Evolutionary conservation across 805 yeast species (phyloP), one percentile per base, ranked within the genome.

Genomic region (Candida wancherniae): DNA sequence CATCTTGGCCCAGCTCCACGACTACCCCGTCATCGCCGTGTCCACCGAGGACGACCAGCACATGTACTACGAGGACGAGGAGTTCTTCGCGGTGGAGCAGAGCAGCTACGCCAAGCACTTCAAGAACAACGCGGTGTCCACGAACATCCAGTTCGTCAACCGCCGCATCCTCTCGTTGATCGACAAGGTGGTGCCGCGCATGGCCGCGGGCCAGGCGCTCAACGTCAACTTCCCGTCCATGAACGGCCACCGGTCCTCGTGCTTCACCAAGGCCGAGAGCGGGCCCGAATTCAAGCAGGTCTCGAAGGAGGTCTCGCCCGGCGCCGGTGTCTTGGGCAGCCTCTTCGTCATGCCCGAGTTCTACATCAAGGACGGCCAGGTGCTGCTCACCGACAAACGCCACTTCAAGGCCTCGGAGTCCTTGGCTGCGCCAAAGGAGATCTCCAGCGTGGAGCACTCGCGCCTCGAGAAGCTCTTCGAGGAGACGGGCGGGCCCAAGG

Each of bases 1-100:
- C 5, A 36, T 36, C n/a, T 31, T 46, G 20, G 33, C 46, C 5
- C 39, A 45, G 36, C 9, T 42, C 13, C 36, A 41, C 15, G 38
- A 48, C 9, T 26, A 42, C 9, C 45, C 61, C 2, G 40, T 42
- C 15, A 28, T 61, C 6, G 38, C 51, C 3, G 45, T 58, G 2
- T 42, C 55, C 9, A 42, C 56, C 5, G 47, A 46, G 22, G 65
- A 60, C 34, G 33, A 37, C 7, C 44, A 53, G 20, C 52, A 54
- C 24, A 34, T 57, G 12, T 62, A 61, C 39, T 61, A 47, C 42
- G 56, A 58, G 33, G 56, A 61, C 37, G 64, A 59, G 33, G 42
- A 36, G n/a, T 40, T 31, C 25, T 56, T 57, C 39, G 39, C 47
- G 19, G 42, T 50, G 20, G 37, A 40, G 21, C 27, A 36, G 3